These are phyloP conservation scores for Crithidia bombi DNA, from an alignment of 208 protist genomes.

Conservation along the genomic window DNA sequence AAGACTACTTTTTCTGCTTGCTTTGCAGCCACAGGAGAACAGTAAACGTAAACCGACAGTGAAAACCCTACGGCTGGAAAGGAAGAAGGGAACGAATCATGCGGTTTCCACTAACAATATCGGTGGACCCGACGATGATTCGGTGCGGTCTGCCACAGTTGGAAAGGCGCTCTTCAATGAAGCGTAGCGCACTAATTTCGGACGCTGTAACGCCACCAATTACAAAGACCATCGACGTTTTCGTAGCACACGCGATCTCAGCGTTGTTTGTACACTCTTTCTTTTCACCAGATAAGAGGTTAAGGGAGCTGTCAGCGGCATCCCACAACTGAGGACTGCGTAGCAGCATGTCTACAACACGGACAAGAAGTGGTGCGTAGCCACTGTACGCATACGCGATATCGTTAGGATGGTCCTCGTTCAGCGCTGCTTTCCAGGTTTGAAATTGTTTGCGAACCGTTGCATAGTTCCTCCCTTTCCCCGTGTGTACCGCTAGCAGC, in stretches of 20 bases:
- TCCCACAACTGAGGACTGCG: conserved; percentile 48
- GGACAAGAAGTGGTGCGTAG: conserved; percentile 71
- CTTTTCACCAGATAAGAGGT: conserved; percentile 57
- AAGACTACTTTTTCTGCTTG: not conserved
- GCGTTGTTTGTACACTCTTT: conserved; percentile 54
- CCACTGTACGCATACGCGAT: conserved; percentile 79
- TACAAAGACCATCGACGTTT: conserved; percentile 87
- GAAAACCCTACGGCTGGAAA: conserved; percentile 35
- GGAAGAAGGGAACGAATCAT: conserved; percentile 62
- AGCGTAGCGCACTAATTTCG: conserved; percentile 93
- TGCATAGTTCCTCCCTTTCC: conserved; percentile 52
- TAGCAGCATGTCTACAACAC: conserved; percentile 57
- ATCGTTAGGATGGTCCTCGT: conserved; percentile 72
- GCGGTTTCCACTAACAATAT: conserved; percentile 64
- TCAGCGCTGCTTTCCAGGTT: conserved; percentile 58
- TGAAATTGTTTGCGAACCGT: conserved; percentile 60
- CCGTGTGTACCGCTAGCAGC: conserved; percentile 49
- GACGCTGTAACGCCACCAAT: conserved; percentile 93
- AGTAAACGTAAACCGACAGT: not conserved
- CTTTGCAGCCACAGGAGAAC: no score
- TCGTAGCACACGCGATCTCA: conserved; percentile 35
- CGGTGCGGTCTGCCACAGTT: conserved; percentile 42
- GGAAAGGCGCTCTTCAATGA: conserved; percentile 63
- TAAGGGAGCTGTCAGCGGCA: conserved; percentile 37
- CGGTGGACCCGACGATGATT: conserved; percentile 65